Evolutionary conservation across 768 basidiomycete species (phyloP).

Genomic region (Lyophyllum shimeji): DNA sequence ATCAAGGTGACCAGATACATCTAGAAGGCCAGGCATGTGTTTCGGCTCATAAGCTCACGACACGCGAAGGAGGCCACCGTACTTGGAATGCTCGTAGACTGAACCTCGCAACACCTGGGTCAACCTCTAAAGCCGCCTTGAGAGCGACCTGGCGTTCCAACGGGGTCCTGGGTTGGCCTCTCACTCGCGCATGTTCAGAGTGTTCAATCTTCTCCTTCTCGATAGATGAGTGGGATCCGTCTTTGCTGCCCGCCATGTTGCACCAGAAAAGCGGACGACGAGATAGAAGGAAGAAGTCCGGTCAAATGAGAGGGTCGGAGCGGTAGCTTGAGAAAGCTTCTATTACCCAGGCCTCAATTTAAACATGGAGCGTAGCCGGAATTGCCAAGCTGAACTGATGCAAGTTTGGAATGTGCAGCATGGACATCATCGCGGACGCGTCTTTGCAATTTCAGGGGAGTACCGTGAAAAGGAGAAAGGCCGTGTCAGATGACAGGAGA

Average conservation of each 20-base stretch:
- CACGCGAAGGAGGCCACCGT: neutral
- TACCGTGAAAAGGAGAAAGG: neutral
- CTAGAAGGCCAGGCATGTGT: slow-evolving; percentile 19
- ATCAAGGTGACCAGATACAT: slow-evolving; percentile 47
- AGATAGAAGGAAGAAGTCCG: neutral
- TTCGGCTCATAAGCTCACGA: neutral
- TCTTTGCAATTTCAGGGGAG: neutral
- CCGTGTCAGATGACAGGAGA: neutral
- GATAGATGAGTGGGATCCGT: slow-evolving; percentile 19
- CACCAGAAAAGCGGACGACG: neutral
- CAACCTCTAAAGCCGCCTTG: slow-evolving; percentile 37
- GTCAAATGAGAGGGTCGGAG: neutral
- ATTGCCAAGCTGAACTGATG: neutral
- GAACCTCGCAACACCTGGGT: slow-evolving; percentile 40
- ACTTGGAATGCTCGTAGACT: slow-evolving; percentile 39
- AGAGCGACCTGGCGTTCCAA: slow-evolving; percentile 40
- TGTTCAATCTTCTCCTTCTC: slow-evolving; percentile 23
- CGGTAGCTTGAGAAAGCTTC: neutral
- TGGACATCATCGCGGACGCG: neutral
- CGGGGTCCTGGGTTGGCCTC: slow-evolving; percentile 28
- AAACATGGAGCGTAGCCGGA: neutral
- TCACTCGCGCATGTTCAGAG: slow-evolving; percentile 6
- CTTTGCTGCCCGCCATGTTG: slow-evolving; percentile 12
- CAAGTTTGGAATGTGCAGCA: neutral
- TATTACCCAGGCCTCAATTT: neutral